These are phyloP conservation scores for Termitomyces sp. DNA, from an alignment of 768 basidiomycete species.

Conservation along the genomic window DNA sequence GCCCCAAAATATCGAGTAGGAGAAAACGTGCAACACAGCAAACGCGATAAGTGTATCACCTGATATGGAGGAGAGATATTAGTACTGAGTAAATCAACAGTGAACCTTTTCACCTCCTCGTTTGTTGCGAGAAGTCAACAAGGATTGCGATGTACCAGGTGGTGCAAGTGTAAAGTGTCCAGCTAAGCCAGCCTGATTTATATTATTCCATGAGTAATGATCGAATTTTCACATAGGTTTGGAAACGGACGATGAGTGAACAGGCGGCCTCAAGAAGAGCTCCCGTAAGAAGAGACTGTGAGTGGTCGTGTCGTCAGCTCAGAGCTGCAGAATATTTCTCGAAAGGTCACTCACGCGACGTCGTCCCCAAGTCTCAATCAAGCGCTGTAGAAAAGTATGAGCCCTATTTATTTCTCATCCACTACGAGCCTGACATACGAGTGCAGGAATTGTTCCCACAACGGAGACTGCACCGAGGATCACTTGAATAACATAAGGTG, in stretches of 20 bases:
- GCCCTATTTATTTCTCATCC: background rate
- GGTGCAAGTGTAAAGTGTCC: constrained; percentile 66
- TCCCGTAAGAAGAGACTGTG: constrained; percentile 60
- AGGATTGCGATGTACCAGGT: constrained; percentile 35
- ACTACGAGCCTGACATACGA: constrained; percentile 28
- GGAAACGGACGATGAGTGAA: constrained; percentile 46
- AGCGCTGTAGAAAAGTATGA: constrained; percentile 23
- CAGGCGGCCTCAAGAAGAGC: constrained; percentile 56
- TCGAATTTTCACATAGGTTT: background rate
- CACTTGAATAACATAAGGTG: constrained; percentile 69
- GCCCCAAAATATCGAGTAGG: constrained; percentile 73
- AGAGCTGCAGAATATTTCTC: background rate
- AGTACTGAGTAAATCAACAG: background rate
- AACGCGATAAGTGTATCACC: constrained; percentile 70
- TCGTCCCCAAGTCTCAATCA: constrained; percentile 75
- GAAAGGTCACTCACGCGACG: constrained; percentile 39
- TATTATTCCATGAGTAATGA: background rate
- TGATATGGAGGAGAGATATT: constrained; percentile 7
- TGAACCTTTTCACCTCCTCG: constrained; percentile 32
- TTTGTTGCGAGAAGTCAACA: constrained; percentile 51
- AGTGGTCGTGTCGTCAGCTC: background rate
- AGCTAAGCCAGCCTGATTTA: constrained; percentile 54
- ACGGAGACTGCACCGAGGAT: constrained; percentile 75
- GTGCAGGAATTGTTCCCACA: constrained; percentile 63
- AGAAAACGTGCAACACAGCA: constrained; percentile 71